Evolutionary conservation across 2,329 filamentous ascomycete genomes (phyloP).

Genomic region (Neofusicoccum umdonicola): DNA sequence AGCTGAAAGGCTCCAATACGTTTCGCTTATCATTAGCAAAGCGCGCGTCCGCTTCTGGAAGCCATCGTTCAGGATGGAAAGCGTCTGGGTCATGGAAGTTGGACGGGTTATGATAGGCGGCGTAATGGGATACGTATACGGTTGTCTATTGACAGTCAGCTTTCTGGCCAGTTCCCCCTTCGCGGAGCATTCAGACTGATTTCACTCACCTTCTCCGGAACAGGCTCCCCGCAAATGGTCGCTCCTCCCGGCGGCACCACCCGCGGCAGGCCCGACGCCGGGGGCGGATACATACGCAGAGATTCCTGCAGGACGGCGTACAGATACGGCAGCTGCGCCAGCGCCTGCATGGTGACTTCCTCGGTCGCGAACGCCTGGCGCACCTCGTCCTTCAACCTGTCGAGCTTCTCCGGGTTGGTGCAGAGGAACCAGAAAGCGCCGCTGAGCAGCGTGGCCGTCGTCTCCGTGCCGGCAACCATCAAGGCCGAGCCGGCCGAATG

Average conservation of each 20-base stretch:
- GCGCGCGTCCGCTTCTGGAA: slow-evolving; percentile 24
- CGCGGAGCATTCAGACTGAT: neutral
- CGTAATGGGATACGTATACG: slow-evolving; percentile 14
- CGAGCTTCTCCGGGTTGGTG: slow-evolving; percentile 24
- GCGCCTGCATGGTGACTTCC: slow-evolving; percentile 32
- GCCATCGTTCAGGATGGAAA: slow-evolving; percentile 45
- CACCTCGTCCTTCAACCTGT: slow-evolving; percentile 30
- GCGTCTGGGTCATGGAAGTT: slow-evolving; percentile 37
- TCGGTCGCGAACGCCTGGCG: slow-evolving; percentile 24
- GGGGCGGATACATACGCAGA: slow-evolving; percentile 43
- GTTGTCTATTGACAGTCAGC: slow-evolving; percentile 14
- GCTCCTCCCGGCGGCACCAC: slow-evolving; percentile 36
- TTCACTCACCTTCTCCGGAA: slow-evolving; percentile 32
- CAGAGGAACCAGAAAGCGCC: slow-evolving; percentile 38
- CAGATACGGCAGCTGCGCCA: slow-evolving; percentile 36
- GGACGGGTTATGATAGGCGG: slow-evolving; percentile 14
- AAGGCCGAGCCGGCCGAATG: slow-evolving; percentile 36
- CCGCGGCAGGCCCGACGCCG: slow-evolving; percentile 33
- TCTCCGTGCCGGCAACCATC: slow-evolving; percentile 48
- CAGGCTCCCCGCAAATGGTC: slow-evolving; percentile 34
- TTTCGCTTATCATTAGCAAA: slow-evolving; percentile 32
- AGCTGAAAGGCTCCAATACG: slow-evolving; percentile 44
- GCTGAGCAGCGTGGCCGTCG: slow-evolving; percentile 41
- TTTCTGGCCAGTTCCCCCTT: no score
- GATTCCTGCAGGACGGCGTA: slow-evolving; percentile 42